These are phyloP conservation scores for Solanum verrucosum DNA, from an alignment of 257 asterid genomes.

Conservation along the genomic window DNA sequence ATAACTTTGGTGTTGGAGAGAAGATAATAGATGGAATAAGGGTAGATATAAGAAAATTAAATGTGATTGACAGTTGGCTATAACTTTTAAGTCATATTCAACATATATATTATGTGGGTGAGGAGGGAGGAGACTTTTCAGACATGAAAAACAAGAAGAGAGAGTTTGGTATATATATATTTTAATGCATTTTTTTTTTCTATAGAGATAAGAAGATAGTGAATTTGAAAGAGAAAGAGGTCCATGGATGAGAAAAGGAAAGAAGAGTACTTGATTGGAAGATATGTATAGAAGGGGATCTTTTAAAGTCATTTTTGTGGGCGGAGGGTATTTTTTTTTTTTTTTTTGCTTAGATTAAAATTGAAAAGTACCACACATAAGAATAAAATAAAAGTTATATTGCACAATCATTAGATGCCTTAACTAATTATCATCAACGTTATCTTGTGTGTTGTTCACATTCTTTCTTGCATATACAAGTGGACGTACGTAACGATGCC, in stretches of 20 bases:
- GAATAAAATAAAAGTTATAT: not conserved
- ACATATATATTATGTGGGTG: not conserved
- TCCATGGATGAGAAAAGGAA: constrained; percentile 12
- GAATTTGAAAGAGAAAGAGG: constrained; percentile 13
- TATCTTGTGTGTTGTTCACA: not conserved
- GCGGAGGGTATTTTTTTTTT: not conserved
- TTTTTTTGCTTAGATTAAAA: not conserved
- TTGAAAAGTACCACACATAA: not conserved
- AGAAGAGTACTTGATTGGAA: constrained; percentile 1
- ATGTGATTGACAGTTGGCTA: not conserved
- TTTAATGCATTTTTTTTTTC: not conserved
- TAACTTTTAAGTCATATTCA: not conserved
- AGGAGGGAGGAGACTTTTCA: not conserved
- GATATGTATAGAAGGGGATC: not conserved
- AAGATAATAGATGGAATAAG: not conserved
- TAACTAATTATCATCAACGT: not conserved
- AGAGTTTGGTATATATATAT: not conserved
- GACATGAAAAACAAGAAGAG: not conserved
- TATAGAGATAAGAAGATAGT: constrained; percentile 12
- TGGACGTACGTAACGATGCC: not conserved
- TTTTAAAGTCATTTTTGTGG: constrained; percentile 5
- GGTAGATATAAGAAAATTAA: not conserved
- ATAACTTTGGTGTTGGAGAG: not conserved
- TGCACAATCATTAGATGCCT: not conserved
- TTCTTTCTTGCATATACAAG: not conserved